These are phyloP conservation scores for Brassica cretica DNA, from an alignment of 345 rosid genomes.

Conservation along the genomic window DNA sequence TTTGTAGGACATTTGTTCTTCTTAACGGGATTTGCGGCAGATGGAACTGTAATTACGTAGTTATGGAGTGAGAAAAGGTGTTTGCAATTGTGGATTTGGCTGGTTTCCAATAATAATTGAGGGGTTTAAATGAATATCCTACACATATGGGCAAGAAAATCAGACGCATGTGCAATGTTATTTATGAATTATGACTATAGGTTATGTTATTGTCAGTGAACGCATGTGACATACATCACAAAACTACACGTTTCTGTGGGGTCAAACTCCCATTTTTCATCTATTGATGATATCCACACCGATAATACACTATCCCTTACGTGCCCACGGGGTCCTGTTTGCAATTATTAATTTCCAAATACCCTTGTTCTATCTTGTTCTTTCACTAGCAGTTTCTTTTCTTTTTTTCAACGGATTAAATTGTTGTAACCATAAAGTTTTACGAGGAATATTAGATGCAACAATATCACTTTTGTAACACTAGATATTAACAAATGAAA, in stretches of 20 bases:
- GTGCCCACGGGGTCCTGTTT: background rate
- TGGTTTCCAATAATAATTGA: slow-evolving; percentile 29
- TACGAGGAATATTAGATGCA: background rate
- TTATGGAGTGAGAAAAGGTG: slow-evolving; percentile 1
- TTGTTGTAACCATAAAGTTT: background rate
- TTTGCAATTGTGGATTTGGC: slow-evolving; percentile 6
- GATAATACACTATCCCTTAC: too few species aligned
- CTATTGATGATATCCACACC: too few species aligned
- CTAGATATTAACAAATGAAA: background rate
- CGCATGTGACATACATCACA: background rate
- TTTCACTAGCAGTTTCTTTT: background rate
- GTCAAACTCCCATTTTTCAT: background rate
- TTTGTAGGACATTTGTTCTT: background rate
- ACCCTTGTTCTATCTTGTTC: background rate
- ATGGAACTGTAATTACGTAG: slow-evolving; percentile 8
- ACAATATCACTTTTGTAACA: background rate
- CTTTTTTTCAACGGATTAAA: background rate
- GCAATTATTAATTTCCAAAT: background rate
- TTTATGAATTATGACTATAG: slow-evolving; percentile 9
- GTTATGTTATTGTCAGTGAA: slow-evolving; percentile 22
- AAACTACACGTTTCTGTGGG: background rate
- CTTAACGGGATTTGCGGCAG: slow-evolving; percentile 32
- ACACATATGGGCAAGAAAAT: slow-evolving; percentile 6
- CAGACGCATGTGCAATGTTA: slow-evolving; percentile 35
- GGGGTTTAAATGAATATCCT: background rate